phyloP scores from a whole-genome alignment of 495 filamentous ascomycete genomes.

The Daldinia grandis region DNA sequence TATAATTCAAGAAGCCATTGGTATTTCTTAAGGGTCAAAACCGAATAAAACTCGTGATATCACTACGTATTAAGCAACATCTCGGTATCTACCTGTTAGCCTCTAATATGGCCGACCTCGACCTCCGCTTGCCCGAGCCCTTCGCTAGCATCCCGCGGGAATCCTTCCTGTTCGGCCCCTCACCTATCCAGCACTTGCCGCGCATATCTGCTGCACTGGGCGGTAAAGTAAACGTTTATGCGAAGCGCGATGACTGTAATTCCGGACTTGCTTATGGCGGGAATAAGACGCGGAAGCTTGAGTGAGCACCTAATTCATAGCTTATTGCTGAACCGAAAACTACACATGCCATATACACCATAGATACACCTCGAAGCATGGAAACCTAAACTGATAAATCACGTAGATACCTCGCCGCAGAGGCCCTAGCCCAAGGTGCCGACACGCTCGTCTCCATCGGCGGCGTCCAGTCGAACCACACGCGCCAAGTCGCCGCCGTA shows the following conservation, averaged over 20 bases:
- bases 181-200: conserved; percentile 67
- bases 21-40: not conserved
- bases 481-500: conserved; percentile 67
- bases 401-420: conserved; percentile 60
- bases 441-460: conserved; percentile 69
- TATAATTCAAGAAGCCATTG: not conserved
- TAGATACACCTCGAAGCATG: not conserved
- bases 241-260: conserved; percentile 71
- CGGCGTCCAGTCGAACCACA: conserved; percentile 73
- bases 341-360: not conserved
- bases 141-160: conserved; percentile 65
- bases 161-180: conserved; percentile 64
- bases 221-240: conserved; percentile 63
- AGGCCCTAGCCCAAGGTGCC: conserved; percentile 61
- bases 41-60: not conserved
- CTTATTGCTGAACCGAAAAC: not conserved
- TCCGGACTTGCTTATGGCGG: conserved; percentile 69
- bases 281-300: conserved; percentile 73
- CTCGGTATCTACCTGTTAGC: not conserved
- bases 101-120: conserved; percentile 37
- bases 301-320: conserved; percentile 54
- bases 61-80: too few relatives aligned
- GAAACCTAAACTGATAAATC: not conserved
- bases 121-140: conserved; percentile 59
- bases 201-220: conserved; percentile 65